Base-by-base conservation (phyloP, 148 eudicot genomes). In the Fagopyrum tataricum region DNA sequence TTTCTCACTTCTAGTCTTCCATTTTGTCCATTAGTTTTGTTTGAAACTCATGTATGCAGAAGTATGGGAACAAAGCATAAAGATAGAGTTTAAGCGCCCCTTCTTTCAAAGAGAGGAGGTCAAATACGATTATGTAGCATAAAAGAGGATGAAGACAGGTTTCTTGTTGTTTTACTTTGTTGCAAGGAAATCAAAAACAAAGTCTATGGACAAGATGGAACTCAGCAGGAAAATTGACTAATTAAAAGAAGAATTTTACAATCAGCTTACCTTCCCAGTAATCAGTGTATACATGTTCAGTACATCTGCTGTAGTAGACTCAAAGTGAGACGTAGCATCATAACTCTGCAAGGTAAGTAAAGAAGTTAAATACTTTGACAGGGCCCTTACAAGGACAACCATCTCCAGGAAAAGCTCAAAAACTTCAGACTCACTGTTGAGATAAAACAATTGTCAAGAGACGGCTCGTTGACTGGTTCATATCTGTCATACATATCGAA, bases 311-410 rank as follows among this genome's bases (percentile, higher is more conserved):
- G 90, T 92, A 73, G 98, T 95, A 37, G 98, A 91, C 84, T 95
- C 98, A 74, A 95, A 95, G 85, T 95, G 98, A 58, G 97, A 90
- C 37, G 98, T 93, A 59, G 92, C 87, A 86, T 93, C 98, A 75
- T 90, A 93, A 77, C 97, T 94, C 97, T 95, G 96, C 52, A 76
- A 31, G 1, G 61, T 51, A 24, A 76, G 53, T 26, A 64, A n/a
- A 5, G 72, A 74, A 20, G 51, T 41, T 55, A 42, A n/a, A n/a
- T 68, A 37, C 14, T 67, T 52, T 70, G 4, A 40, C 37, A 23
- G 70, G 58, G 73, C 37, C 37, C 37, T 40, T 15, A 40, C 37
- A 74, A 12, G 9, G 41, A n/a, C 31, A 64, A 18, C 6, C 20
- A 42, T 31, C 18, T 70, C 31, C 26, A 69, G 41, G 52, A 70